Base-by-base conservation (phyloP, 2,329 filamentous ascomycete genomes). In the Fusarium sacchari region DNA sequence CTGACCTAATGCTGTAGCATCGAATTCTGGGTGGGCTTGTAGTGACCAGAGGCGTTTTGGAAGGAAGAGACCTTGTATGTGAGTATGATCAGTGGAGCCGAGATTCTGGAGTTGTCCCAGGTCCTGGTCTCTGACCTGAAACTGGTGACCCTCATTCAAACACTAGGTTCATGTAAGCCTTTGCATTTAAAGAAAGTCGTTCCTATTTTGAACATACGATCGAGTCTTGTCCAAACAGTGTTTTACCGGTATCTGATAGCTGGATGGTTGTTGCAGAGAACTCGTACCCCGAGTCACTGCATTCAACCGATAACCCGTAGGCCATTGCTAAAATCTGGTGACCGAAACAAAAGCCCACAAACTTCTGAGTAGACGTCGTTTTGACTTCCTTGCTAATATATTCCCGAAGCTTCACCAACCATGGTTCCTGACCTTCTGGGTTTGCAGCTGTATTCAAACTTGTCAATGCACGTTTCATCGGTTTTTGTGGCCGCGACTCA, bases 131-230 rank as follows among this genome's bases (percentile, higher is more conserved):
- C n/a, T 47, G 20, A 47, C 28, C 26, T 47, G 14, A 30, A 47
- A 47, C 28, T 30, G 44, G 3, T n/a, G 44, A 3, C 28, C 44
- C 28, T 47, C 44, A 4, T 47, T 47, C 17, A 47, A 30, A n/a
- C 26, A n/a, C 44, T 47, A 11, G 17, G 0, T 11, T 8, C 20
- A n/a, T 5, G 11, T 47, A n/a, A 47, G 26, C 12, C 14, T 14
- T n/a, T 47, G 26, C 2, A 17, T 17, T 28, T n/a, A 0, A 47
- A 8, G 3, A 30, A 30, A 30, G 10, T 4, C 20, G 6, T 22
- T 8, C 4, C 4, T 1, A 22, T 2, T 30, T 30, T 47, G 2
- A 8, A 30, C 44, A 0, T 47, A 47, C 44, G n/a, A 47, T 4
- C 22, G 14, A 47, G 14, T 47, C 44, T 30, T 47, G 20, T 6